Percentiles rank a stretch among this genome's conserved stretches.
Conservation (phyloP, 2,329 filamentous ascomycete species). For the Penicillium freii region DNA sequence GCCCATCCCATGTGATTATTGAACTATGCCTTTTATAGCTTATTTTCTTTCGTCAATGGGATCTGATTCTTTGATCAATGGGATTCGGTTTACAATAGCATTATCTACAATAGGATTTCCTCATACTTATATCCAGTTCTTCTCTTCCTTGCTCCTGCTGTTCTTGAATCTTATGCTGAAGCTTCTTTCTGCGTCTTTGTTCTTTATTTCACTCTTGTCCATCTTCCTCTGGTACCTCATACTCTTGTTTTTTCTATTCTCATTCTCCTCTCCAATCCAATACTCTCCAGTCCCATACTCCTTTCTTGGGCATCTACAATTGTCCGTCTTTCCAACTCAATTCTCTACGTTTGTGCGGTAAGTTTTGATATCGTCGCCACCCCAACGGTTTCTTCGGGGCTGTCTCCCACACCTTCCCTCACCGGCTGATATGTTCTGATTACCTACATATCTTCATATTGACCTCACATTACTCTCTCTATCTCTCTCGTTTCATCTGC, state of each 20-base stretch:
- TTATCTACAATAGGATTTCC: background rate
- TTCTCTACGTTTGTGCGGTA: background rate
- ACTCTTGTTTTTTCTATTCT: background rate
- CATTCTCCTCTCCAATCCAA: background rate
- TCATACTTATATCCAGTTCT: background rate
- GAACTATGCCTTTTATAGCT: background rate
- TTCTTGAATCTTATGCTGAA: background rate
- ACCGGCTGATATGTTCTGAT: background rate
- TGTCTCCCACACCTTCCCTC: slow-evolving; percentile 3
- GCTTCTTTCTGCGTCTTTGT: background rate
- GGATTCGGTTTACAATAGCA: background rate
- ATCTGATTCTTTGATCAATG: background rate
- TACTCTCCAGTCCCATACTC: background rate
- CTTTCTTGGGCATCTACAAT: background rate
- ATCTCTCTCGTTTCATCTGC: background rate
- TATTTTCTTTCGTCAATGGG: background rate
- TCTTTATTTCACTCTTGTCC: background rate
- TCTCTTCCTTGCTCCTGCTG: background rate
- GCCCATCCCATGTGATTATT: background rate
- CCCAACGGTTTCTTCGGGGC: background rate
- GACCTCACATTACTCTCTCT: background rate
- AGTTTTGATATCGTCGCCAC: background rate
- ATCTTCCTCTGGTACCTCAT: background rate
- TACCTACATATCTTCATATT: background rate
- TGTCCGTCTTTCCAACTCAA: background rate